Evolutionary conservation across 208 protist genomes (phyloP).

Genomic region (Acanthamoeba lenticulata): DNA sequence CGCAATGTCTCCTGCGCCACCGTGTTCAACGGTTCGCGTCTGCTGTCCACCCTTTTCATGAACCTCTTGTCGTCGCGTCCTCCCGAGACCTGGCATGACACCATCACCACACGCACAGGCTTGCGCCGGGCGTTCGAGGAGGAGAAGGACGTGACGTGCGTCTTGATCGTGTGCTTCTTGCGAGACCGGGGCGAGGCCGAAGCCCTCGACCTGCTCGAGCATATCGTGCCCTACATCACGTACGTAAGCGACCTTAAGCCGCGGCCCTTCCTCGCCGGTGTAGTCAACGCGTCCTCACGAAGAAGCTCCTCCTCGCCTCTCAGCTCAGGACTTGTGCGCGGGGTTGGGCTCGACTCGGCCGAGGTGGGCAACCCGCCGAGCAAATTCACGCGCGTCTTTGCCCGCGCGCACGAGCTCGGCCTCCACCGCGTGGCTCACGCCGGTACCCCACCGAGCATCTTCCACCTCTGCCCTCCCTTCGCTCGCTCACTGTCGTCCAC

Average conservation of each 20-base stretch:
- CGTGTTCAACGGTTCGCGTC: neutral
- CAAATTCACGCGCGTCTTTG: neutral
- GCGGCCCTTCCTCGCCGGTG: neutral
- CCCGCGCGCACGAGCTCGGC: neutral
- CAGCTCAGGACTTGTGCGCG: neutral
- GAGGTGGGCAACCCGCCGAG: constrained; percentile 1
- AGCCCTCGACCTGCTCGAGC: neutral
- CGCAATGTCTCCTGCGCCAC: neutral
- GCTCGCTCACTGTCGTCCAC: neutral
- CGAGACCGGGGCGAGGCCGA: neutral
- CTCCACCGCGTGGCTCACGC: neutral
- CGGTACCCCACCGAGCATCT: neutral
- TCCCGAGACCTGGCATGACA: neutral
- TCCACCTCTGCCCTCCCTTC: neutral
- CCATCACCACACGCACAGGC: too few species aligned
- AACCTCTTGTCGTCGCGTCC: neutral
- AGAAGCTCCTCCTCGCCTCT: neutral
- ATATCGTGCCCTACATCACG: neutral
- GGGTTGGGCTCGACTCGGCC: neutral
- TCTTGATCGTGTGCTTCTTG: constrained; percentile 29
- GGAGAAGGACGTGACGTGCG: neutral
- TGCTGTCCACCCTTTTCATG: neutral
- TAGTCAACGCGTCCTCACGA: too few species aligned
- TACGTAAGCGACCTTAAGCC: neutral
- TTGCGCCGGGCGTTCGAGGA: neutral